Conservation (phyloP, 371 early-diverging fungal genomes). For the Phascolomyces articulosus region DNA sequence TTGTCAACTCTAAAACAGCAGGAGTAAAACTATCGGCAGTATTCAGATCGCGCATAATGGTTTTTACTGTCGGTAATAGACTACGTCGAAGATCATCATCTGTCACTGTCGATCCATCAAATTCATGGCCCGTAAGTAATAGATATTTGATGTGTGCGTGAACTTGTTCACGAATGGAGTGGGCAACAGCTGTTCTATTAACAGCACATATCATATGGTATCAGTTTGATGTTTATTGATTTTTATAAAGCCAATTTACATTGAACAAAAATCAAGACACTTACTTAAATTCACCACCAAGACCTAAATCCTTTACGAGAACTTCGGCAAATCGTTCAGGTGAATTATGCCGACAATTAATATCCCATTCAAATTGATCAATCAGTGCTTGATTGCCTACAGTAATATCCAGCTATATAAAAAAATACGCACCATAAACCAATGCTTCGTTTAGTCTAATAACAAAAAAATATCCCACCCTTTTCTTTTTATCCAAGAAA, state of each 20-base stretch:
- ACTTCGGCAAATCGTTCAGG: constrained; percentile 81
- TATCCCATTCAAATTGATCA: constrained; percentile 95
- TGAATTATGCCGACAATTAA: constrained; percentile 69
- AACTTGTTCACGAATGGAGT: constrained; percentile 94
- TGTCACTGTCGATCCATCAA: constrained; percentile 60
- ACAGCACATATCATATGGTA: neutral
- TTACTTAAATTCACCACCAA: constrained; percentile 82
- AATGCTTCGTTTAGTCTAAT: too few relatives aligned
- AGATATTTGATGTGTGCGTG: constrained; percentile 83
- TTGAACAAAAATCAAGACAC: too few relatives aligned
- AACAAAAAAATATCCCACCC: neutral
- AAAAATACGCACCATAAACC: too few relatives aligned
- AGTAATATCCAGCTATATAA: constrained; percentile 35
- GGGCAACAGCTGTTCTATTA: constrained; percentile 85
- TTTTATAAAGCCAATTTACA: too few relatives aligned
- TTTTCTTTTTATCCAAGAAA: neutral
- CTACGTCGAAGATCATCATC: constrained; percentile 77
- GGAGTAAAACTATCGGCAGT: constrained; percentile 65
- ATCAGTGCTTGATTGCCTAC: constrained; percentile 75
- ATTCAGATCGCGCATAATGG: constrained; percentile 53
- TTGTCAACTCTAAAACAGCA: constrained; percentile 66
- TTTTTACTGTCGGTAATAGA: constrained; percentile 69
- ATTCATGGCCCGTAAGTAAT: constrained; percentile 79
- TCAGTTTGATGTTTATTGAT: too few relatives aligned
- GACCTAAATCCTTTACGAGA: constrained; percentile 66